Conservation (phyloP, 1,139 yeast genomes). For the Yarrowia galli region DNA sequence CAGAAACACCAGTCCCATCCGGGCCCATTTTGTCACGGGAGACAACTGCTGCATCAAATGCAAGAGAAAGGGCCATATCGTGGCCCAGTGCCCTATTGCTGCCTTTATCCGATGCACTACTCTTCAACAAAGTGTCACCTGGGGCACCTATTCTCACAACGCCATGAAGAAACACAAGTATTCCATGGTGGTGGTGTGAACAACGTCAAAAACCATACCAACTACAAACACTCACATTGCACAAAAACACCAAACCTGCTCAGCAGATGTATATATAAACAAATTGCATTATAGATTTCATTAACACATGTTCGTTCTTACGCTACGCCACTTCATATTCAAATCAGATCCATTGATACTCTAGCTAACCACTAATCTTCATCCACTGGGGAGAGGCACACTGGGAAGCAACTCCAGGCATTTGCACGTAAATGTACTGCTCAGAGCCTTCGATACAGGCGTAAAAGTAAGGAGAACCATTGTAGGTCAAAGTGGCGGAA, state of each 20-base stretch:
- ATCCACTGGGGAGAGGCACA: slow-evolving; percentile 28
- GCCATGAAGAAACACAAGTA: slow-evolving; percentile 19
- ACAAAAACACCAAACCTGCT: background rate
- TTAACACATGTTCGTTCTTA: background rate
- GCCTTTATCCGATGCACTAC: slow-evolving; percentile 9
- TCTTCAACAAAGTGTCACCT: slow-evolving; percentile 1
- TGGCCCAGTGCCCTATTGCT: slow-evolving; percentile 8
- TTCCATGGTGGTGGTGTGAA: slow-evolving; percentile 7
- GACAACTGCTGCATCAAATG: slow-evolving; percentile 28
- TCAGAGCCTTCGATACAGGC: slow-evolving; percentile 16
- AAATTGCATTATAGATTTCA: slow-evolving; percentile 20
- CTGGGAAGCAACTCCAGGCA: background rate
- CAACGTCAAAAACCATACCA: no score
- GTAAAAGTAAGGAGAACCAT: slow-evolving; percentile 26
- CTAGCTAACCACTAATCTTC: slow-evolving; percentile 26
- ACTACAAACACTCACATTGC: background rate
- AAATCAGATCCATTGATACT: no score
- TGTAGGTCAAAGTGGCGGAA: slow-evolving; percentile 7
- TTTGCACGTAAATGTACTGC: slow-evolving; percentile 24
- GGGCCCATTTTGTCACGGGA: slow-evolving; percentile 25
- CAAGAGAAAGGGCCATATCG: slow-evolving; percentile 19
- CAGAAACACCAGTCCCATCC: background rate
- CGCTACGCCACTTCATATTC: no score
- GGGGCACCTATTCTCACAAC: slow-evolving; percentile 8
- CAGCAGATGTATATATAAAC: slow-evolving; percentile 14